phyloP scores from a whole-genome alignment of 1,139 yeast species.

The Pichia sp. region DNA sequence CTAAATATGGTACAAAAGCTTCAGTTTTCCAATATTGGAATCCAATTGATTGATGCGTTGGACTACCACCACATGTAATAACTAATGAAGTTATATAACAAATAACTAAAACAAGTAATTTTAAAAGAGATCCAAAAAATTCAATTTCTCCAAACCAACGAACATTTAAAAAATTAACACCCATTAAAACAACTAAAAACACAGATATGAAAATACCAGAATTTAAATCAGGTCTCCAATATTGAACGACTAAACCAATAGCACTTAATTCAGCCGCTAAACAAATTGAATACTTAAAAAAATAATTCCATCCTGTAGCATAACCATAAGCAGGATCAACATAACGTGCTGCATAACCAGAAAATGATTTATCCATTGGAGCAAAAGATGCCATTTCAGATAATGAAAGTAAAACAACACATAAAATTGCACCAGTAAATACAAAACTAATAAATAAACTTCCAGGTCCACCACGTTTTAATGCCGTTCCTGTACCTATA shows the following conservation, averaged over 20 bases:
- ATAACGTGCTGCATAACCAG: constrained; percentile 58
- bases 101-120: constrained; percentile 58
- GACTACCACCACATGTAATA: constrained; percentile 66
- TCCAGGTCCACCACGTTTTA: constrained; percentile 65
- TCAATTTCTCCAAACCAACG: constrained; percentile 66
- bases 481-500: constrained; percentile 60
- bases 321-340: constrained; percentile 71
- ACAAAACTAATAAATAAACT: constrained; percentile 52
- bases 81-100: constrained; percentile 66
- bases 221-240: constrained; percentile 53
- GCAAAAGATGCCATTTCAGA: constrained; percentile 63
- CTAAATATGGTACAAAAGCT: too few relatives aligned
- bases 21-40: constrained; percentile 56
- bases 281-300: constrained; percentile 62
- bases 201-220: constrained; percentile 64
- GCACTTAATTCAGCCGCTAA: constrained; percentile 70
- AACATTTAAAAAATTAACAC: constrained; percentile 54
- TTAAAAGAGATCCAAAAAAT: constrained; percentile 53
- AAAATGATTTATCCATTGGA: constrained; percentile 71
- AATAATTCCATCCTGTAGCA: constrained; percentile 67
- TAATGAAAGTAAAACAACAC: constrained; percentile 61
- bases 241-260: constrained; percentile 59
- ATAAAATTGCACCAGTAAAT: constrained; percentile 45
- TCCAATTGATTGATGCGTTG: constrained; percentile 51
- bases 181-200: constrained; percentile 51